A percentile compares a stretch with the other conserved stretches of the same genome.
phyloP scores from a whole-genome alignment of 345 rosid species.

The Garcia nutans region DNA sequence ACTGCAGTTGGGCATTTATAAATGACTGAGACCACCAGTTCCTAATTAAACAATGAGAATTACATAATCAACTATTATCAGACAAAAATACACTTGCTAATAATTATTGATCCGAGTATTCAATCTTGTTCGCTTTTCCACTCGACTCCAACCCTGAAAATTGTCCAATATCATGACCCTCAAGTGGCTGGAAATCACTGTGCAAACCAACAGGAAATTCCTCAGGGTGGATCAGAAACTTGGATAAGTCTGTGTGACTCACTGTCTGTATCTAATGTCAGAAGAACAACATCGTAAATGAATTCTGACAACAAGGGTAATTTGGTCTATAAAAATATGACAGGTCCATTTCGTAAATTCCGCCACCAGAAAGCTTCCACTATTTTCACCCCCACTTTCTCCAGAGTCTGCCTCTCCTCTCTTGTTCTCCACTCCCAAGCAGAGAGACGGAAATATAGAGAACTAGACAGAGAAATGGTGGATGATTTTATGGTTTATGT shows the following conservation, averaged over 20 bases:
- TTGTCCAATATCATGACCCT: constrained; percentile 78
- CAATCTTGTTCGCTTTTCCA: constrained; percentile 23
- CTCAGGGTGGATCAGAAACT: constrained; percentile 30
- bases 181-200: constrained; percentile 47
- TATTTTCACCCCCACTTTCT: constrained; percentile 16
- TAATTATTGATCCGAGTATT: constrained; percentile 9
- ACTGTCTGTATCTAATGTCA: neutral
- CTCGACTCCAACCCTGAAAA: constrained; percentile 49
- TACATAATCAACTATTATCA: too few relatives aligned
- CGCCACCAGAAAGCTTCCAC: constrained; percentile 6
- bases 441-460: too few relatives aligned
- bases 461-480: constrained; percentile 29
- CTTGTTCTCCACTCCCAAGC: neutral
- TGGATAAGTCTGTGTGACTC: neutral
- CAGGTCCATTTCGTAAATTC: constrained; percentile 41
- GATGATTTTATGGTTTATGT: constrained; percentile 48
- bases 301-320: neutral
- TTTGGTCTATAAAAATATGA: constrained; percentile 10
- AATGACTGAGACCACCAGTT: too few relatives aligned
- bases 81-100: too few relatives aligned
- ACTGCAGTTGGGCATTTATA: too few relatives aligned
- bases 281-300: constrained; percentile 2
- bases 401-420: neutral
- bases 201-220: constrained; percentile 70
- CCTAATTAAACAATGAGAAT: too few relatives aligned